phyloP scores from a whole-genome alignment of 129 eudicot species.

The Silybum marianum region DNA sequence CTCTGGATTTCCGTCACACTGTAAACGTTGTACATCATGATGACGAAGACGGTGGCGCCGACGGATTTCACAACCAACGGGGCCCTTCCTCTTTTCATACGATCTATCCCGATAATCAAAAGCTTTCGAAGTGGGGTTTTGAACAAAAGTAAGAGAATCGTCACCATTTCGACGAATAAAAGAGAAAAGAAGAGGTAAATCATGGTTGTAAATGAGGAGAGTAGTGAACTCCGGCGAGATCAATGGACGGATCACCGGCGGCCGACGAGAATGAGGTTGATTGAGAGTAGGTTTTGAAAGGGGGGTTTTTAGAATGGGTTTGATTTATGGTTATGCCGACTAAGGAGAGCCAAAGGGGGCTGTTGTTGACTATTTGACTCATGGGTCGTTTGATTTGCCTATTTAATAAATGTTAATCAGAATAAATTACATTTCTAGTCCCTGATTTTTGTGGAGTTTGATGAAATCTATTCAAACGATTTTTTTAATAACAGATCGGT shows the following conservation, averaged over 20 bases:
- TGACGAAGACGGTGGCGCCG: constrained; percentile 54
- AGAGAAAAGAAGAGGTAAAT: constrained; percentile 53
- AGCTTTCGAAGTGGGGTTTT: constrained; percentile 71
- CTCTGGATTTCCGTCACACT: constrained; percentile 44
- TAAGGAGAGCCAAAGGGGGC: not conserved
- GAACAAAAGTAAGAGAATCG: constrained; percentile 57
- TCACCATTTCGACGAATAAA: constrained; percentile 51
- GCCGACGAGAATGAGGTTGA: constrained; percentile 9
- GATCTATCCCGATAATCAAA: constrained; percentile 54
- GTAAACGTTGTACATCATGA: constrained; percentile 51
- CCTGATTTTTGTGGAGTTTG: no score
- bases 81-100: constrained; percentile 67
- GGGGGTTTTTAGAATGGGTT: not conserved
- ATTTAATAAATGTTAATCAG: no score
- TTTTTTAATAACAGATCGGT: no score
- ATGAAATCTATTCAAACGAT: no score
- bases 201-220: constrained; percentile 32
- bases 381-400: not conserved
- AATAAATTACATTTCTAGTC: no score
- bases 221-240: constrained; percentile 15
- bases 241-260: constrained; percentile 18
- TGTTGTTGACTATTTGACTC: constrained; percentile 24
- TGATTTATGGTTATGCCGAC: constrained; percentile 29
- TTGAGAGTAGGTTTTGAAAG: constrained; percentile 7
- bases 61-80: constrained; percentile 67